Conservation (phyloP, 2,329 filamentous ascomycete species). For the Epichloe coenophiala region DNA sequence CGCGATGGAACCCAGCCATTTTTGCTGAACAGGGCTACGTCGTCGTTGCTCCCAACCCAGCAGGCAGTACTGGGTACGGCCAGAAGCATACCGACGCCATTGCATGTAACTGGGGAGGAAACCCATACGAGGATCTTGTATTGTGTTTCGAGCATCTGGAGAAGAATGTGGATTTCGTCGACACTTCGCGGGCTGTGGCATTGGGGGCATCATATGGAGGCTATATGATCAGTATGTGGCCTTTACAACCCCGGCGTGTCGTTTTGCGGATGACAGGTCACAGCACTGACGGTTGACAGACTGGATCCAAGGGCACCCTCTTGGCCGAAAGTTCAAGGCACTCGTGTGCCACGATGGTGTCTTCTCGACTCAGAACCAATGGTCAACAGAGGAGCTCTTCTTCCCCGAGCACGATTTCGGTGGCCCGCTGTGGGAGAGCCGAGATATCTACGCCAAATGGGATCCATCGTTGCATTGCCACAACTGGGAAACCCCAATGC, state of each 20-base stretch:
- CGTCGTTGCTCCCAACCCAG: constrained; percentile 69
- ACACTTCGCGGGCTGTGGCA: constrained; percentile 56
- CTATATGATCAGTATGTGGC: constrained; percentile 53
- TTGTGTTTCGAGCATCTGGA: constrained; percentile 64
- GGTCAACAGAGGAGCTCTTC: constrained; percentile 55
- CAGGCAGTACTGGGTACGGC: constrained; percentile 71
- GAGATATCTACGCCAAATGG: constrained; percentile 53
- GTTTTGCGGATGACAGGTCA: neutral
- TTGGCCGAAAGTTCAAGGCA: constrained; percentile 76
- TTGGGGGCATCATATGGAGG: constrained; percentile 64
- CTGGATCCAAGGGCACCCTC: constrained; percentile 79
- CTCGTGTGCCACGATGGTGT: constrained; percentile 82
- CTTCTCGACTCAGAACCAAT: constrained; percentile 57
- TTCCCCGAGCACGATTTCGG: constrained; percentile 57
- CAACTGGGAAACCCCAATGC: constrained; percentile 75
- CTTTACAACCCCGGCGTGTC: too few species aligned
- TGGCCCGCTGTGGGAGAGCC: constrained; percentile 46
- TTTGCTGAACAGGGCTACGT: constrained; percentile 84
- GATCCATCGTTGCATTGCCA: constrained; percentile 50
- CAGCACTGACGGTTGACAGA: constrained; percentile 30
- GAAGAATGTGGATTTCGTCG: constrained; percentile 51
- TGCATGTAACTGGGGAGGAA: constrained; percentile 67
- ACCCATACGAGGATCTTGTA: constrained; percentile 72
- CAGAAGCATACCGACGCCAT: constrained; percentile 68
- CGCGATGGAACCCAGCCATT: constrained; percentile 73